A percentile compares a stretch with the other conserved stretches of the same genome.
These are phyloP conservation scores for Ceratocystis variospora DNA, from an alignment of 2,329 filamentous ascomycete genomes.

Conservation along the genomic window DNA sequence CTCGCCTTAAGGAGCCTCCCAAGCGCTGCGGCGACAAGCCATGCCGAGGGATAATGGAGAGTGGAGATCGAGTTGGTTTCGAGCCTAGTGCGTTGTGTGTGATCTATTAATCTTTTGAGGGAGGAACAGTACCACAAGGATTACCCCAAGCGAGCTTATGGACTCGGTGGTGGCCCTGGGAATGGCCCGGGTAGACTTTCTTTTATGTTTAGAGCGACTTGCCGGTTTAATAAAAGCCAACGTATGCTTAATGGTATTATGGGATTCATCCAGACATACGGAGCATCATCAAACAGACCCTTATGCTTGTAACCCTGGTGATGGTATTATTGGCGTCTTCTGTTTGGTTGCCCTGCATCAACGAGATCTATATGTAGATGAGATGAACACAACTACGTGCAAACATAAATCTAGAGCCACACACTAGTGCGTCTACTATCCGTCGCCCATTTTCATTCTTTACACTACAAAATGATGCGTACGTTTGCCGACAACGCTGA, in stretches of 20 bases:
- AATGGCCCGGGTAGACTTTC: background rate
- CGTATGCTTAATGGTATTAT: background rate
- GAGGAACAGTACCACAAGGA: background rate
- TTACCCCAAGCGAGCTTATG: background rate
- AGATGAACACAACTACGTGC: background rate
- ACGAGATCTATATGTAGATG: background rate
- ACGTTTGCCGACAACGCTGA: background rate
- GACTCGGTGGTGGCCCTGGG: background rate
- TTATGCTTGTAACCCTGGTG: background rate
- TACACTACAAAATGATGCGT: background rate
- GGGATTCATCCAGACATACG: background rate
- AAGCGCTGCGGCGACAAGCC: background rate
- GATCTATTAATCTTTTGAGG: background rate
- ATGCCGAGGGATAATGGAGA: background rate
- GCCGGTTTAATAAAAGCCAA: background rate
- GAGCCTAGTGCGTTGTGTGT: background rate
- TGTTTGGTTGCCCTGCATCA: background rate
- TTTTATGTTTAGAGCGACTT: background rate
- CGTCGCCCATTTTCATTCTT: background rate
- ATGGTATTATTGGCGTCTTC: background rate
- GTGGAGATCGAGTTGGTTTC: background rate
- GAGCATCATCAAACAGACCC: background rate
- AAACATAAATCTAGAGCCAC: background rate
- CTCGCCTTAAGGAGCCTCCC: background rate
- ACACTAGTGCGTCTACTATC: background rate